Conservation (phyloP, 352 stramenopile genomes). For the Globisporangium uncinulatum region DNA sequence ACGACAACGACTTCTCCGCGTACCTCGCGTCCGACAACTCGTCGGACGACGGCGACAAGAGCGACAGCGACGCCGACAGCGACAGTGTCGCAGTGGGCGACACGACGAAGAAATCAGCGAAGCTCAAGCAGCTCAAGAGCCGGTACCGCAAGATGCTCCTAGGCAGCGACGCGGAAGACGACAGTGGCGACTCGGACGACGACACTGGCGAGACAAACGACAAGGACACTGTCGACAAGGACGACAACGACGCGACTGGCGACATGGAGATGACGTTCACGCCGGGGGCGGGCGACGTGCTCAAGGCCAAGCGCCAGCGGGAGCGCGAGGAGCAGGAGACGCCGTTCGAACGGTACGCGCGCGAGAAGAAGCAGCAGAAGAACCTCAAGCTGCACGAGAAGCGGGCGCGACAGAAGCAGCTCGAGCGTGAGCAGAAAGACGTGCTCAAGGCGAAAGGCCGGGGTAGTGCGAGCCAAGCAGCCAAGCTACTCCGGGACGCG, state of each 20-base stretch:
- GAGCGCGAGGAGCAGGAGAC: conserved; percentile 77
- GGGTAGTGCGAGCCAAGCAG: conserved; percentile 27
- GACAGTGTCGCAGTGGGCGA: conserved; percentile 18
- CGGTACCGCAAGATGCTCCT: conserved; percentile 76
- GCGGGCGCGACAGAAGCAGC: conserved; percentile 48
- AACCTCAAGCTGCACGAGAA: conserved; percentile 84
- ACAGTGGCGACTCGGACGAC: conserved; percentile 7
- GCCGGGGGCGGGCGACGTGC: conserved; percentile 53
- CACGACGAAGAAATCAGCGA: conserved; percentile 52
- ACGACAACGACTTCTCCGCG: conserved; percentile 91
- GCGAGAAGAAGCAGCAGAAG: conserved; percentile 84
- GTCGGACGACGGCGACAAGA: conserved; percentile 37
- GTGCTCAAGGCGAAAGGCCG: conserved; percentile 60
- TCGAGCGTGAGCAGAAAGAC: conserved; percentile 56
- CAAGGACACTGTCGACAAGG: conserved; percentile 3
- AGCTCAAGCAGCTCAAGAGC: conserved; percentile 77
- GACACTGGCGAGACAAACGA: neutral
- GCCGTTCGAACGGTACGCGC: conserved; percentile 76
- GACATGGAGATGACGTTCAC: conserved; percentile 87
- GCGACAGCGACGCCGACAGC: conserved; percentile 34
- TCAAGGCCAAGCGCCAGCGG: conserved; percentile 71
- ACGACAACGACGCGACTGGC: conserved; percentile 14
- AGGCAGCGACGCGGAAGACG: conserved; percentile 50
- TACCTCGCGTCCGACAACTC: conserved; percentile 90
- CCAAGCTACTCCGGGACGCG: conserved; percentile 48